These are phyloP conservation scores for Leishmania gerbilli DNA, from an alignment of 208 protist genomes.

Conservation along the genomic window DNA sequence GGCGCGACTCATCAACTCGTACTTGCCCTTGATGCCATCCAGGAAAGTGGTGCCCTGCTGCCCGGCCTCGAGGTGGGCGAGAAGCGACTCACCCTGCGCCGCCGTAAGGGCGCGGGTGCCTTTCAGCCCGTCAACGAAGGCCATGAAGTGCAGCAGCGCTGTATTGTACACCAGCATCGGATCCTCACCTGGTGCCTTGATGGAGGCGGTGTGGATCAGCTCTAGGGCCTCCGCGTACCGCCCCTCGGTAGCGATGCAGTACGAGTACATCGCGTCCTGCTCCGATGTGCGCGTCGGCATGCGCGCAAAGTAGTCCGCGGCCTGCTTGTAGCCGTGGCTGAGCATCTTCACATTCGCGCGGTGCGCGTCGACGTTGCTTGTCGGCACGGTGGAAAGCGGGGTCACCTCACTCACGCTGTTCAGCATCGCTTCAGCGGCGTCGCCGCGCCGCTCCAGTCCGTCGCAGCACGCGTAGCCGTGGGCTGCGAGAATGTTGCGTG, in stretches of 20 bases:
- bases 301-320: constrained; percentile 69
- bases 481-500: constrained; percentile 74
- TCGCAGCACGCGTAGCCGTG: constrained; percentile 88
- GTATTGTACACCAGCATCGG: constrained; percentile 77
- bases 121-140: constrained; percentile 55
- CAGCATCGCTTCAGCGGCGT: constrained; percentile 70
- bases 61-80: constrained; percentile 42
- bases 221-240: constrained; percentile 65
- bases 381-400: constrained; percentile 61
- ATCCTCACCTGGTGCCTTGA: constrained; percentile 23
- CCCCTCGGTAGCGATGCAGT: constrained; percentile 68
- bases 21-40: constrained; percentile 26
- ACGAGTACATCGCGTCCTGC: constrained; percentile 69
- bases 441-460: constrained; percentile 57
- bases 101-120: constrained; percentile 34
- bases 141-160: constrained; percentile 67
- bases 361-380: constrained; percentile 49
- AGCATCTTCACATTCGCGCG: constrained; percentile 80
- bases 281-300: constrained; percentile 37
- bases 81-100: constrained; percentile 46
- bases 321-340: constrained; percentile 76
- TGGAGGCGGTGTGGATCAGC: constrained; percentile 40
- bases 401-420: constrained; percentile 70
- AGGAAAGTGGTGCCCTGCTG: constrained; percentile 40
- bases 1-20: constrained; percentile 37